Conservation (phyloP, 768 basidiomycete genomes). For the Paxillus rubicundulus region DNA sequence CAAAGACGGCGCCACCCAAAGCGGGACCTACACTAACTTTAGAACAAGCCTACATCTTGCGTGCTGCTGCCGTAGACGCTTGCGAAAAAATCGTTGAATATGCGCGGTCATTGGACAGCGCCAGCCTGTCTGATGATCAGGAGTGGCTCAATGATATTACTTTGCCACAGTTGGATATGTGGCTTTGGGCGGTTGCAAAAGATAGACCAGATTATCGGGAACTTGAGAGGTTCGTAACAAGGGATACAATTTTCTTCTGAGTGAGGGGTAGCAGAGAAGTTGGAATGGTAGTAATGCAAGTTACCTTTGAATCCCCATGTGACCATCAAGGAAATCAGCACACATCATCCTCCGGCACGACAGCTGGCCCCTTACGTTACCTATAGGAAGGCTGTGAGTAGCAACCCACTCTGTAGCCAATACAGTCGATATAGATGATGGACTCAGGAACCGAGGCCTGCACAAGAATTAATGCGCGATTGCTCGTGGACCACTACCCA, state of each 20-base stretch:
- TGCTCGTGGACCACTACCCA: too few species aligned
- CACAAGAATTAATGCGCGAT: too few species aligned
- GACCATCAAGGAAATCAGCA: too few species aligned
- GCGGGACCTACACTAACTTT: constrained; percentile 55
- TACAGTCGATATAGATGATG: too few species aligned
- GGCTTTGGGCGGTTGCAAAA: constrained; percentile 84
- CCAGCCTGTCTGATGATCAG: constrained; percentile 24
- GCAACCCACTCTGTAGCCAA: background rate
- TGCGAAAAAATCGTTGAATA: constrained; percentile 64
- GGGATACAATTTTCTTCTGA: constrained; percentile 69
- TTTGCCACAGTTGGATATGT: constrained; percentile 64
- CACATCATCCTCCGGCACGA: too few species aligned
- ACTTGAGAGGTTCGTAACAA: constrained; percentile 64
- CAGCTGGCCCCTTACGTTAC: too few species aligned
- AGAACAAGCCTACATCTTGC: constrained; percentile 67
- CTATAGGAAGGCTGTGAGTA: background rate
- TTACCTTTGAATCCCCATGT: background rate
- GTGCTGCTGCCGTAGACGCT: constrained; percentile 78
- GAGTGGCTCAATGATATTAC: constrained; percentile 57
- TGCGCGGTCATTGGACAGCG: constrained; percentile 38
- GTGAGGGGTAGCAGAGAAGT: background rate
- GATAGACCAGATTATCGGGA: constrained; percentile 68
- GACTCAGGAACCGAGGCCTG: too few species aligned
- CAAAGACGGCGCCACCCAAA: constrained; percentile 26
- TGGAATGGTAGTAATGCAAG: background rate